Base-by-base conservation (phyloP, 2,329 filamentous ascomycete genomes). In the Pochonia chlamydosporia region DNA sequence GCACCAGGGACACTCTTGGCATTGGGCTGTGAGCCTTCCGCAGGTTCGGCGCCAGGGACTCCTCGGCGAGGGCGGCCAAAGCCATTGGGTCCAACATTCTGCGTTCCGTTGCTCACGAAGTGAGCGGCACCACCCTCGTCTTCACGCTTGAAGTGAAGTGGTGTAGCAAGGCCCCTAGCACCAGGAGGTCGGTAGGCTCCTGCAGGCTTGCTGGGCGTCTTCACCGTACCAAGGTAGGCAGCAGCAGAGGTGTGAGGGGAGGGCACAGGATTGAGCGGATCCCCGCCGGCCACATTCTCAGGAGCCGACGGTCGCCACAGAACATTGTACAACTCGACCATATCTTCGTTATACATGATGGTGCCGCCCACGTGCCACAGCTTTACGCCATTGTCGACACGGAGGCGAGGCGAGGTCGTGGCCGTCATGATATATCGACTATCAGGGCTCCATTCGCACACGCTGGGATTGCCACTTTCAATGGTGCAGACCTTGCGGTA, bases 391-490 rank as follows among this genome's bases (percentile, higher is more conserved):
- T 99, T 99, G 72, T 99, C 93, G 37, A 99, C 93, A 56, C 93
- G 87, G 49, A 99, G 81, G 53, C 93, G 85, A 5, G 93, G 93
- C 56, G 90, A 96, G 13, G 92, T 97, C 18, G 92, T 99, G n/a
- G 93, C 93, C 36, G 93, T 97, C 74, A 99, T 79, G 63, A 99
- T 91, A 66, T 91, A 93, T 61, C 86, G 88, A 59, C 92, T 95
- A 66, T 99, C 93, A 5, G 93, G 90, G 60, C 90, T 95, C 93
- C 93, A 99, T 63, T 93, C 85, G 73, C 93, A 99, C 52, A 96
- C 86, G 63, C 90, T 96, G 44, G 93, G 88, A 68, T 96, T 99
- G 62, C 90, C 89, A 47, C 89, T 92, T 71, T 97, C 89, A 56
- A 99, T 93, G 40, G 91, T 96, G 70, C 83, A 85, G 49, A 99